phyloP scores from a whole-genome alignment of 495 filamentous ascomycete genomes.

The Achaetomiella virescens region DNA sequence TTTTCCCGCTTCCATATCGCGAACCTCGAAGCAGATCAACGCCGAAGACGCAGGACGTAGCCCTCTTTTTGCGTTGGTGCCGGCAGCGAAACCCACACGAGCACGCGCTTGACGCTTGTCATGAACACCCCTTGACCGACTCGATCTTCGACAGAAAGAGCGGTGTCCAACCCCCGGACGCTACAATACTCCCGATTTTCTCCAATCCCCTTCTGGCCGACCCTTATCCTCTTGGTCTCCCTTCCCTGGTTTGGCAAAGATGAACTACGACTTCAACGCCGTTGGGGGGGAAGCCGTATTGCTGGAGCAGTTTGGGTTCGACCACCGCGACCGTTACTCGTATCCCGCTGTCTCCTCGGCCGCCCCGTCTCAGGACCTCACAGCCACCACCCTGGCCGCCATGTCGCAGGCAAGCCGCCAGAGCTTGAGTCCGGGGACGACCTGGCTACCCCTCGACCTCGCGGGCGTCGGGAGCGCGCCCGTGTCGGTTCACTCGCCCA shows the following conservation, averaged over 20 bases:
- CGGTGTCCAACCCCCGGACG: constrained; percentile 28
- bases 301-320: constrained; percentile 48
- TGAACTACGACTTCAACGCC: constrained; percentile 53
- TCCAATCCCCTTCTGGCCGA: constrained; percentile 25
- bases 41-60: too few species aligned
- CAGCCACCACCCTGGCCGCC: constrained; percentile 40
- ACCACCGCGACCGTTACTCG: constrained; percentile 47
- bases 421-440: constrained; percentile 34
- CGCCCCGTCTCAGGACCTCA: constrained; percentile 37
- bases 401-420: constrained; percentile 35
- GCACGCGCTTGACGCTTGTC: constrained; percentile 18
- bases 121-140: constrained; percentile 34
- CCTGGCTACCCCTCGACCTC: constrained; percentile 44
- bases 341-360: constrained; percentile 41
- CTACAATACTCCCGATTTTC: constrained; percentile 28
- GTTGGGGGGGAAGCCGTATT: constrained; percentile 45
- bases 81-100: neutral
- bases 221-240: constrained; percentile 18
- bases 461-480: constrained; percentile 28
- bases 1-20: neutral
- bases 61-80: constrained; percentile 1
- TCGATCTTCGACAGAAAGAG: constrained; percentile 29
- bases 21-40: neutral
- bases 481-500: constrained; percentile 35
- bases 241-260: constrained; percentile 32